Evolutionary conservation across 2,329 filamentous ascomycete species (phyloP).

Genomic region (Tolypocladium pustulatum): DNA sequence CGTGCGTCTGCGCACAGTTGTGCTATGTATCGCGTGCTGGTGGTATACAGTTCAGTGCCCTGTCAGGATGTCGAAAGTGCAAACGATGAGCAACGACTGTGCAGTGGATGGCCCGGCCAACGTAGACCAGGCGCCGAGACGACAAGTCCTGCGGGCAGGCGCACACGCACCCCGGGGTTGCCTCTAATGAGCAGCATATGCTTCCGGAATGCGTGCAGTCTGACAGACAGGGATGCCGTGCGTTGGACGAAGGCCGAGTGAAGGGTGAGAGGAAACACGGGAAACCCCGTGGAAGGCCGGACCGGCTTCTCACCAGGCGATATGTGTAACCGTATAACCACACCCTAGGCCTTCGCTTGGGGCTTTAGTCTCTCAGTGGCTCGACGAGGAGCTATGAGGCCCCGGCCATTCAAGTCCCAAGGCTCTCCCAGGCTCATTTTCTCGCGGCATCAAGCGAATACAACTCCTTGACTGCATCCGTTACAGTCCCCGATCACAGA

Average conservation of each 20-base stretch:
- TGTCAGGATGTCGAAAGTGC: background rate
- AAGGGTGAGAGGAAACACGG: background rate
- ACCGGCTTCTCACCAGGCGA: slow-evolving; percentile 1
- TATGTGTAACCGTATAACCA: slow-evolving; percentile 6
- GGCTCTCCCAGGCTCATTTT: background rate
- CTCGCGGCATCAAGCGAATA: too few species aligned
- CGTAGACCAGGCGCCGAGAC: background rate
- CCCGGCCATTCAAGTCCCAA: background rate
- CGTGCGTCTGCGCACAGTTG: slow-evolving; percentile 5
- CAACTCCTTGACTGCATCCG: background rate
- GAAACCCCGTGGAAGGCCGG: background rate
- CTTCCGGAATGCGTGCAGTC: background rate
- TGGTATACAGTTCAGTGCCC: background rate
- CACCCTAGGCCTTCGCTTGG: background rate
- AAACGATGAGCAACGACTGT: background rate
- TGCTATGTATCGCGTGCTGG: slow-evolving; percentile 5
- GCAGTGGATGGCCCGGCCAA: background rate
- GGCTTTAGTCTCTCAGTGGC: background rate
- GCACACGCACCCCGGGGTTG: background rate
- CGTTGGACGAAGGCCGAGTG: background rate
- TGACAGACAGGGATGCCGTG: background rate
- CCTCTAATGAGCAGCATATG: background rate
- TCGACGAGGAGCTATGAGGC: background rate
- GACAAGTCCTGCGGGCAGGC: background rate
- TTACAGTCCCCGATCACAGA: background rate